These are phyloP conservation scores for Claviceps sp. DNA, from an alignment of 2,329 filamentous ascomycete genomes.

Conservation along the genomic window DNA sequence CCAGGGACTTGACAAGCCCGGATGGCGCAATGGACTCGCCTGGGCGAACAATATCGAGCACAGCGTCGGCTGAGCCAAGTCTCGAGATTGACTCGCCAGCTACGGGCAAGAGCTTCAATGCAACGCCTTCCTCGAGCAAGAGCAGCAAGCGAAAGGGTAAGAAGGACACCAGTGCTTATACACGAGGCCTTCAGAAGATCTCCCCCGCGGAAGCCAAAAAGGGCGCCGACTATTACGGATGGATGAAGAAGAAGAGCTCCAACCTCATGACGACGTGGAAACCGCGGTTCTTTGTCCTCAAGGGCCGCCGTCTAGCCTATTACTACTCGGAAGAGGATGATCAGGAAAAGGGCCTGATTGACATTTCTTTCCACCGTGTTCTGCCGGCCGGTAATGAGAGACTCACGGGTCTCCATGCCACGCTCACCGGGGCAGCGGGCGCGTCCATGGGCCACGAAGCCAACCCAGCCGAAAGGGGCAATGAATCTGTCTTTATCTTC, in stretches of 20 bases:
- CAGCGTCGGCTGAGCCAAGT: constrained; percentile 51
- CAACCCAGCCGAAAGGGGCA: constrained; percentile 28
- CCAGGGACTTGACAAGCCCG: constrained; percentile 37
- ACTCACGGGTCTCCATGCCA: constrained; percentile 80
- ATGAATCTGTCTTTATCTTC: constrained; percentile 85
- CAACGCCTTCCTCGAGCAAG: constrained; percentile 34
- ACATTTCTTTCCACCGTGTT: constrained; percentile 96
- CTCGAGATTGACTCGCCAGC: constrained; percentile 70
- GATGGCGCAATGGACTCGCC: constrained; percentile 49
- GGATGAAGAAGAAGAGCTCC: constrained; percentile 99
- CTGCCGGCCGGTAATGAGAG: constrained; percentile 85
- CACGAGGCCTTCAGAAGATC: constrained; percentile 70
- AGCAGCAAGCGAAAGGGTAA: constrained; percentile 60
- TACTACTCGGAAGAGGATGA: constrained; percentile 91
- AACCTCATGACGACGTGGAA: constrained; percentile 98
- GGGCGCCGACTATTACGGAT: constrained; percentile 84
- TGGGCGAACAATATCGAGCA: constrained; percentile 63
- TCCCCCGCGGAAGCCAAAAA: constrained; percentile 71
- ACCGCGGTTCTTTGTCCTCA: constrained; percentile 85
- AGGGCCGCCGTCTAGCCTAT: constrained; percentile 81
- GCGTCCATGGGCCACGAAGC: constrained; percentile 31
- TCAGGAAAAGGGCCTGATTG: constrained; percentile 89
- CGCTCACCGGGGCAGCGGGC: constrained; percentile 69
- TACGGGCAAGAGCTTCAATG: constrained; percentile 40
- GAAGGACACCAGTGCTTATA: constrained; percentile 91